Conservation (phyloP, 345 rosid genomes). For the Populus alba region DNA sequence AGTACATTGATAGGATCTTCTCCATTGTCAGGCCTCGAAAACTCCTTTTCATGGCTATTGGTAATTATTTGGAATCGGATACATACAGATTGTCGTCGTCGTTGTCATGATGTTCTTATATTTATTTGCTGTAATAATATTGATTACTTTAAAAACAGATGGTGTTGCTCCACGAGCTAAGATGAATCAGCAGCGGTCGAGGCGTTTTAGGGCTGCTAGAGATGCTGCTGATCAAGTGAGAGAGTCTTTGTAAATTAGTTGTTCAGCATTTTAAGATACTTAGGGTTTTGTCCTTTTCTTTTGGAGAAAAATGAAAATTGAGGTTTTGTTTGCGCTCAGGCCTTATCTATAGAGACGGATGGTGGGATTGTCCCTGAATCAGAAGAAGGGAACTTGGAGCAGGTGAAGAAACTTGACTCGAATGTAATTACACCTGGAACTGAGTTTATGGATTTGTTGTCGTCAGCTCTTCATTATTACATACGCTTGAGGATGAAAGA, state of each 20-base stretch:
- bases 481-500: conserved; percentile 29
- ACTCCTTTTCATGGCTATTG: conserved; percentile 30
- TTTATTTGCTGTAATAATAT: background rate
- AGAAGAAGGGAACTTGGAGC: background rate
- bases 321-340: background rate
- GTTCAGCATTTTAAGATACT: background rate
- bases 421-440: conserved; percentile 44
- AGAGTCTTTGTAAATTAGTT: no score
- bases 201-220: conserved; percentile 37
- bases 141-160: conserved; percentile 11
- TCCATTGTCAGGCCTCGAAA: conserved; percentile 30
- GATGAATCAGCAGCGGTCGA: conserved; percentile 35
- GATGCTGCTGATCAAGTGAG: conserved; percentile 24
- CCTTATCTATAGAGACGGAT: background rate
- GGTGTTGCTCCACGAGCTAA: conserved; percentile 42
- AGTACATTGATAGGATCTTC: conserved; percentile 30
- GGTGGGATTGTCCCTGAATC: background rate
- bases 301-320: background rate
- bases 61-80: background rate
- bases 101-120: background rate
- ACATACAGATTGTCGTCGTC: background rate
- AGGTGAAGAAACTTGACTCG: conserved; percentile 18
- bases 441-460: conserved; percentile 38
- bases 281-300: background rate
- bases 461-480: conserved; percentile 31